Conservation (phyloP, 2,329 filamentous ascomycete species). For the Talaromyces pinophilus region DNA sequence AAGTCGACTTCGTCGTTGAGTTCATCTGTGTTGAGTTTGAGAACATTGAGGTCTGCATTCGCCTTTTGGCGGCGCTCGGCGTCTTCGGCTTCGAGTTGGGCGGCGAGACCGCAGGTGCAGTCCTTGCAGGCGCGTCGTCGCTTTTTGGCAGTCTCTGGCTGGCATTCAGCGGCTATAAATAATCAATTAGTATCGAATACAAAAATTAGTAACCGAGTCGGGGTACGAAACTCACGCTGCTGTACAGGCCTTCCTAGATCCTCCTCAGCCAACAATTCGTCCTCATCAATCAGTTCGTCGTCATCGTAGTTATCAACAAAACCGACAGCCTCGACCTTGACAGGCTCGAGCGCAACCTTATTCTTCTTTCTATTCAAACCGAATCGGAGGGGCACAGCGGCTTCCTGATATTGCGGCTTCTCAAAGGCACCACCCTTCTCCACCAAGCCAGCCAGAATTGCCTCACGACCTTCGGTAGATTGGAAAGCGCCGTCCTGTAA, state of each 20-base stretch:
- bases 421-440: conserved; percentile 63
- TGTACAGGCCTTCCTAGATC: conserved; percentile 76
- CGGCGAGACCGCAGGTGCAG: conserved; percentile 90
- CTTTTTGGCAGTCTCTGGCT: conserved; percentile 85
- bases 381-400: conserved; percentile 65
- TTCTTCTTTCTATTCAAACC: conserved; percentile 56
- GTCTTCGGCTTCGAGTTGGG: conserved; percentile 85
- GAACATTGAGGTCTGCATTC: conserved; percentile 56
- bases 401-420: conserved; percentile 66
- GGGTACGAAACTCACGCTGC: conserved; percentile 65
- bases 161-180: conserved; percentile 73
- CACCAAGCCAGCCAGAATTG: conserved; percentile 78
- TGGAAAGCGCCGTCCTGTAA: conserved; percentile 68
- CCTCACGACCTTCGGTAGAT: conserved; percentile 58
- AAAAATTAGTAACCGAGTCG: neutral
- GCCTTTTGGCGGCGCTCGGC: conserved; percentile 64
- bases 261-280: conserved; percentile 79
- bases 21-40: conserved; percentile 73
- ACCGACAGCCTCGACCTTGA: conserved; percentile 27
- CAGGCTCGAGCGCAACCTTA: conserved; percentile 5
- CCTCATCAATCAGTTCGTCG: conserved; percentile 87
- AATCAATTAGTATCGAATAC: conserved; percentile 15
- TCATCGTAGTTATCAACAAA: conserved; percentile 35
- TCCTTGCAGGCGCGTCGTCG: conserved; percentile 94
- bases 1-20: conserved; percentile 84